These are phyloP conservation scores for Symmetrospora coprosmae DNA, from an alignment of 768 basidiomycete species.

Conservation along the genomic window DNA sequence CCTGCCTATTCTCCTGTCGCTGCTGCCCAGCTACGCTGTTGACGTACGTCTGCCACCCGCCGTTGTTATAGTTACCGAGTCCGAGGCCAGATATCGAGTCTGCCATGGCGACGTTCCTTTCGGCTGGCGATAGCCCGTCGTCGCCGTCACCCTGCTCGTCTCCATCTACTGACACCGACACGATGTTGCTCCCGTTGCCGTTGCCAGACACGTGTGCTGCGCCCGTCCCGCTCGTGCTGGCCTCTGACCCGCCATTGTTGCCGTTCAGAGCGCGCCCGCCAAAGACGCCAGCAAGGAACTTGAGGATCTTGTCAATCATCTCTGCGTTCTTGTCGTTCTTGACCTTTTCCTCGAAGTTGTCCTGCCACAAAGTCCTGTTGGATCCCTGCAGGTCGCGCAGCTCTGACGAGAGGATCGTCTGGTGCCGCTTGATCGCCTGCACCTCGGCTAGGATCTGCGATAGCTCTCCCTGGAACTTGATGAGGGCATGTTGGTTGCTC, in stretches of 20 bases:
- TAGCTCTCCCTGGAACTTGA: neutral
- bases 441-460: conserved; percentile 50
- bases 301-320: conserved; percentile 85
- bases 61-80: neutral
- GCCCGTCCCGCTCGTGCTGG: no score
- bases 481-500: neutral
- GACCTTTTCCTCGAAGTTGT: conserved; percentile 61
- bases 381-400: conserved; percentile 72
- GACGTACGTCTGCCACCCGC: neutral
- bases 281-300: conserved; percentile 87
- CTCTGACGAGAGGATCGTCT: conserved; percentile 77
- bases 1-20: no score
- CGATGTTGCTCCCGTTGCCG: conserved; percentile 6
- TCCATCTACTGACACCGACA: neutral
- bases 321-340: conserved; percentile 86
- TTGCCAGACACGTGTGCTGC: no score
- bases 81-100: conserved; percentile 7
- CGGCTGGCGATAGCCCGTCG: no score
- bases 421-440: conserved; percentile 74
- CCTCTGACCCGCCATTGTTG: no score
- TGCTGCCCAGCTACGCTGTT: no score
- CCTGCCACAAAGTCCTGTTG: conserved; percentile 85
- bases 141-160: no score
- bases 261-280: conserved; percentile 33
- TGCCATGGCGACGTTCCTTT: conserved; percentile 14